Evolutionary conservation across 495 filamentous ascomycete genomes (phyloP).

Genomic region (Xylaria grammica): DNA sequence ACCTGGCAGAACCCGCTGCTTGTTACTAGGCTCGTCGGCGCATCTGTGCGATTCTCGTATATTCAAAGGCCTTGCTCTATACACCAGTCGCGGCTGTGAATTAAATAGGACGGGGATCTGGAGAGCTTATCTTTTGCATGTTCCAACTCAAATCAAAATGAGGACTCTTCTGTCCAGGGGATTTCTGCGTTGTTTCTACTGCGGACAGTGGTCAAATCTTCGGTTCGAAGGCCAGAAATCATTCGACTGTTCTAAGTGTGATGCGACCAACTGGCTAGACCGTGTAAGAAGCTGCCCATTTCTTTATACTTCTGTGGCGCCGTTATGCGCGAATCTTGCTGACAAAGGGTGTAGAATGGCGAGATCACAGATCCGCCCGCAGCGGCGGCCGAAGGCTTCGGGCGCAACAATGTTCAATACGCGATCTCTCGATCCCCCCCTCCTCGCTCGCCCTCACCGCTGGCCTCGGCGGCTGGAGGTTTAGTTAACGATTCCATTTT

Average conservation of each 20-base stretch:
- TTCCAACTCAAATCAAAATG: constrained; percentile 24
- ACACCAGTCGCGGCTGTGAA: background rate
- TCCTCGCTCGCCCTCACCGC: constrained; percentile 37
- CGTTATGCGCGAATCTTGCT: constrained; percentile 4
- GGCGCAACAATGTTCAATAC: constrained; percentile 42
- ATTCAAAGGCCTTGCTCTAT: constrained; percentile 11
- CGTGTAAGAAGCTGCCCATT: constrained; percentile 44
- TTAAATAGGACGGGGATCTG: constrained; percentile 1
- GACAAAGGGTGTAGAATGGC: constrained; percentile 62
- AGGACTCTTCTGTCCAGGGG: constrained; percentile 44
- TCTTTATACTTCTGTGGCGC: background rate
- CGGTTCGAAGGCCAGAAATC: constrained; percentile 56
- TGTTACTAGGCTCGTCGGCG: background rate
- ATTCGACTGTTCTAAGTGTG: constrained; percentile 75
- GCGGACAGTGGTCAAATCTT: constrained; percentile 65
- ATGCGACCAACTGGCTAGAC: constrained; percentile 83
- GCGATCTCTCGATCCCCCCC: constrained; percentile 42
- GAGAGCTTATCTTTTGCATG: constrained; percentile 4
- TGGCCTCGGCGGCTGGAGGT: constrained; percentile 2
- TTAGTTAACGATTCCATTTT: constrained; percentile 59
- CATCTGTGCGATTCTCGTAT: background rate
- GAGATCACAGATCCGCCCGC: constrained; percentile 87
- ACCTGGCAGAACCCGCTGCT: constrained; percentile 7
- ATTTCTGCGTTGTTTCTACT: constrained; percentile 76
- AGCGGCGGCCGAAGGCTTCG: constrained; percentile 45